These are phyloP conservation scores for Hymenoscyphus fructigenus DNA, from an alignment of 2,329 filamentous ascomycete genomes.

Conservation along the genomic window DNA sequence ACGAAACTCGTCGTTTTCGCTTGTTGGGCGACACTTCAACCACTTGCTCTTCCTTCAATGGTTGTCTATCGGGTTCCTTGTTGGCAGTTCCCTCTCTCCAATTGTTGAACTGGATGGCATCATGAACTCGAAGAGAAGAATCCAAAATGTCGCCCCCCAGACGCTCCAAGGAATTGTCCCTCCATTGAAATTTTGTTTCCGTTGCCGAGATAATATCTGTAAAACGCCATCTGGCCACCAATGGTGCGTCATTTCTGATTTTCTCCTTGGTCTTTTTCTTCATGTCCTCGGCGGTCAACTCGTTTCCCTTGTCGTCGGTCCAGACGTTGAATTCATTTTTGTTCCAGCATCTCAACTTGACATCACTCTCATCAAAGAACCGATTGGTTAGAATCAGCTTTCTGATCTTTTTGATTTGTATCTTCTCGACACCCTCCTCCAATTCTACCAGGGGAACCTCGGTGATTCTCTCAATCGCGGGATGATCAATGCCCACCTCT, in stretches of 20 bases:
- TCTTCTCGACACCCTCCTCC: constrained; percentile 19
- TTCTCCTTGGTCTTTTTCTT: neutral
- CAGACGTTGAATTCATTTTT: neutral
- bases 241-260: neutral
- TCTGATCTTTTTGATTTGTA: constrained; percentile 34
- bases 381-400: constrained; percentile 38
- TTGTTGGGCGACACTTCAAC: neutral
- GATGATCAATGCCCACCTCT: constrained; percentile 41
- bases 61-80: neutral
- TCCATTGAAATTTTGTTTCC: neutral
- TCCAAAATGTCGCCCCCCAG: neutral
- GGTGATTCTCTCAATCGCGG: constrained; percentile 40
- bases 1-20: neutral
- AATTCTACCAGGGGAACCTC: constrained; percentile 45
- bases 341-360: neutral
- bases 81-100: neutral
- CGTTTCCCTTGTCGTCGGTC: neutral
- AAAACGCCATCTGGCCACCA: neutral
- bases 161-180: neutral
- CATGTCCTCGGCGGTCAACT: neutral
- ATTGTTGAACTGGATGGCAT: neutral
- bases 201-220: neutral
- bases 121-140: neutral
- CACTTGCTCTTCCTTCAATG: neutral
- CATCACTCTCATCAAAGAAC: constrained; percentile 12